These are phyloP conservation scores for Phytophthora citrophthora DNA, from an alignment of 352 stramenopile species.

Conservation along the genomic window DNA sequence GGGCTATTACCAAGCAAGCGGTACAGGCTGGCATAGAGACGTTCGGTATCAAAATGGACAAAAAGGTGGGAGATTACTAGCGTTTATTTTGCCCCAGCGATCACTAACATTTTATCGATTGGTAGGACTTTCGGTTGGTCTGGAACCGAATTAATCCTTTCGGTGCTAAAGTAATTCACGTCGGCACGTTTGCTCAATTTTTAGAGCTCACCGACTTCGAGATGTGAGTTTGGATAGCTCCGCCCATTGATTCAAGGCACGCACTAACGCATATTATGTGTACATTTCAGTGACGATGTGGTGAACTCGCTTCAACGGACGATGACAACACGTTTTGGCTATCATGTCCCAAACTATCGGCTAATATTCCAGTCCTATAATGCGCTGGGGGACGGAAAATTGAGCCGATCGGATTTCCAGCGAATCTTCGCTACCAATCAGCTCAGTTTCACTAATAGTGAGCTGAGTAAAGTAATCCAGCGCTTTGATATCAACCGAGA, in stretches of 20 bases:
- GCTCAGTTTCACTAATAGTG: slow-evolving; percentile 71
- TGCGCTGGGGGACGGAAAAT: slow-evolving; percentile 63
- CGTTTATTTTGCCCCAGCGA: not conserved
- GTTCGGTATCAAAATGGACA: slow-evolving; percentile 79
- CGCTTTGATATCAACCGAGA: slow-evolving; percentile 82
- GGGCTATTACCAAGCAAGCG: slow-evolving; percentile 53
- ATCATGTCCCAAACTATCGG: slow-evolving; percentile 73
- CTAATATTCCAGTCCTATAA: slow-evolving; percentile 85
- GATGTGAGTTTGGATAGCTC: slow-evolving; percentile 45
- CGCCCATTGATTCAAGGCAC: not conserved
- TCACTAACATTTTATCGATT: not conserved
- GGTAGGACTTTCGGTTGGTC: slow-evolving; percentile 62
- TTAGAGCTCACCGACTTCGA: slow-evolving; percentile 79
- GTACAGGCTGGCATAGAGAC: slow-evolving; percentile 58
- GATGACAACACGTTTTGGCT: slow-evolving; percentile 69
- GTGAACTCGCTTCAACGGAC: slow-evolving; percentile 66
- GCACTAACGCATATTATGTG: not conserved
- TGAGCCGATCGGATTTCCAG: slow-evolving; percentile 77
- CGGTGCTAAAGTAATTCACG: slow-evolving; percentile 61
- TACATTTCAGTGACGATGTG: slow-evolving; percentile 59
- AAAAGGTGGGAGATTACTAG: slow-evolving; percentile 50
- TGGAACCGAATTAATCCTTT: slow-evolving; percentile 80
- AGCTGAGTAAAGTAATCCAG: slow-evolving; percentile 83
- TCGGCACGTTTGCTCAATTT: slow-evolving; percentile 63
- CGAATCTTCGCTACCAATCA: slow-evolving; percentile 72